phyloP scores from a whole-genome alignment of 2,329 filamentous ascomycete species.

The Alternaria rosae region DNA sequence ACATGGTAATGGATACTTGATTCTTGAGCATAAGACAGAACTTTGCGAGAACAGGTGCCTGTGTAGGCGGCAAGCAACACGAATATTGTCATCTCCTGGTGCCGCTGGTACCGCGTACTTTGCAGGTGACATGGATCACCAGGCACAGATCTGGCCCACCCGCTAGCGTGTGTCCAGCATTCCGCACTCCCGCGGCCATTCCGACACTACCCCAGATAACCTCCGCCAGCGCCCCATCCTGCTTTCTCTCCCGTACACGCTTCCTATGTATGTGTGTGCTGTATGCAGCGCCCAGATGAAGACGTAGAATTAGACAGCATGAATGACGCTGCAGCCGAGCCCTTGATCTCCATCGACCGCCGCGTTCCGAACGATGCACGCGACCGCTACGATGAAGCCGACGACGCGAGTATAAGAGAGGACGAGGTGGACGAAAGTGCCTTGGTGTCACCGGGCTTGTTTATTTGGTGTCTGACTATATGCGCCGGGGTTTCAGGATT shows the following conservation, averaged over 20 bases:
- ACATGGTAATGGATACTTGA: too few relatives aligned
- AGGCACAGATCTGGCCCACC: constrained; percentile 13
- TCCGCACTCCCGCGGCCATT: constrained; percentile 17
- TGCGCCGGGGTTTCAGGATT: constrained; percentile 66
- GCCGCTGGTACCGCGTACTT: not conserved
- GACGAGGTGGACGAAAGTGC: constrained; percentile 47
- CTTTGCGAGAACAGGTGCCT: too few relatives aligned
- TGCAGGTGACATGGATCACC: constrained; percentile 15
- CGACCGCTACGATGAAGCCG: constrained; percentile 24
- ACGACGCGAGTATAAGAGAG: constrained; percentile 17
- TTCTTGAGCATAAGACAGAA: not conserved
- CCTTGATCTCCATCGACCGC: constrained; percentile 34
- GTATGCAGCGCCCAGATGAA: constrained; percentile 18
- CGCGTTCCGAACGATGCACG: constrained; percentile 15
- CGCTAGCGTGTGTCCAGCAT: constrained; percentile 12
- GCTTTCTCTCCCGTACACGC: not conserved
- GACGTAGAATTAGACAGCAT: constrained; percentile 38
- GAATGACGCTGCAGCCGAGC: constrained; percentile 42
- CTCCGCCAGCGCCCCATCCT: not conserved
- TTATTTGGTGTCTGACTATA: constrained; percentile 64
- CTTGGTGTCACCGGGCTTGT: constrained; percentile 44
- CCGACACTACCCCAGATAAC: constrained; percentile 17
- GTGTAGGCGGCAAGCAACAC: not conserved
- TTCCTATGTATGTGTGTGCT: constrained; percentile 1
- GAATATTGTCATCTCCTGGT: not conserved